These are phyloP conservation scores for Berberis thunbergii DNA, from an alignment of 164 flowering plant species.

Conservation along the genomic window DNA sequence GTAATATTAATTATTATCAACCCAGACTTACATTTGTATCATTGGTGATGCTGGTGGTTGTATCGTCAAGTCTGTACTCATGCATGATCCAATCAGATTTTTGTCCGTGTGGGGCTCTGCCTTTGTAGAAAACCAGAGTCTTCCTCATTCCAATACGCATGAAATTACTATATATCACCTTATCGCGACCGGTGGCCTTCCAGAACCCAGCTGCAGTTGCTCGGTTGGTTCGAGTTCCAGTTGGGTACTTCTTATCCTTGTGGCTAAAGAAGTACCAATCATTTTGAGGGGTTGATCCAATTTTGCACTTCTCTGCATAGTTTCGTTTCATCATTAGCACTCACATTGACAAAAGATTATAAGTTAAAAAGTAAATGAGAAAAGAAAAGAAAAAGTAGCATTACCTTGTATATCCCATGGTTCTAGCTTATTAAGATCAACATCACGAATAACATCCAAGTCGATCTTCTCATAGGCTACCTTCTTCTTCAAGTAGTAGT, in stretches of 20 bases:
- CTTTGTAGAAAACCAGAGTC: constrained; percentile 80
- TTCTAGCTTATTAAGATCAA: constrained; percentile 90
- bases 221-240: constrained; percentile 81
- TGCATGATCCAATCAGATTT: constrained; percentile 98
- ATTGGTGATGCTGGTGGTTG: constrained; percentile 4
- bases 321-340: background rate
- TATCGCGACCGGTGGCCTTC: constrained; percentile 98
- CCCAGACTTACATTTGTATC: constrained; percentile 27
- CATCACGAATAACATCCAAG: constrained; percentile 81
- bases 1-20: background rate
- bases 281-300: constrained; percentile 84
- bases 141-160: constrained; percentile 80
- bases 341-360: background rate
- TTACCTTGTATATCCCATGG: constrained; percentile 97
- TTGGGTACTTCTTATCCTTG: constrained; percentile 90
- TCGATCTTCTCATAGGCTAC: constrained; percentile 70
- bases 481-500: constrained; percentile 81
- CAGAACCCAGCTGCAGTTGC: constrained; percentile 91
- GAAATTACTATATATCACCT: constrained; percentile 59
- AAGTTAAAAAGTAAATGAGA: background rate
- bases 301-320: constrained; percentile 64
- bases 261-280: constrained; percentile 98
- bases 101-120: constrained; percentile 90
- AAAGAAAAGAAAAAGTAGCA: background rate
- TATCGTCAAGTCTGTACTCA: constrained; percentile 79